These are phyloP conservation scores for Tuber calosporum DNA, from an alignment of 495 filamentous ascomycete species.

Conservation along the genomic window DNA sequence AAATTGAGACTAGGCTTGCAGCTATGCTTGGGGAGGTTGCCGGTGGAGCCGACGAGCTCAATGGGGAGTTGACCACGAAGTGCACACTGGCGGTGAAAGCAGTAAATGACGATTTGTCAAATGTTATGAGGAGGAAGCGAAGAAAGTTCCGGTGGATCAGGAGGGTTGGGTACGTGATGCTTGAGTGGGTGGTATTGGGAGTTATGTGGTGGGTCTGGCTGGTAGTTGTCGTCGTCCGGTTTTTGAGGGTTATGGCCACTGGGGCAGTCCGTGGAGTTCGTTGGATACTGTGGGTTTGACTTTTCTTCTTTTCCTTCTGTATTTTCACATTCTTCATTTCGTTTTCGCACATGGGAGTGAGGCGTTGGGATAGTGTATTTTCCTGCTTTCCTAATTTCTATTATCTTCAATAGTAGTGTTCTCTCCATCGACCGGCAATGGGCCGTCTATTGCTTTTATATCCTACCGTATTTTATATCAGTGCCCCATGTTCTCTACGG, in stretches of 20 bases:
- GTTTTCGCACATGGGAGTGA: slow-evolving; percentile 6
- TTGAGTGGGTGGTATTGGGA: slow-evolving; percentile 48
- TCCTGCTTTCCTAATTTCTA: neutral
- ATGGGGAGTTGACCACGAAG: slow-evolving; percentile 29
- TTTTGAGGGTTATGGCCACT: slow-evolving; percentile 32
- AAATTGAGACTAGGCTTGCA: slow-evolving; percentile 20
- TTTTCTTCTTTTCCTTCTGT: slow-evolving; percentile 8
- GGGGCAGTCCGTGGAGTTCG: slow-evolving; percentile 17
- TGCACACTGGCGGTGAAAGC: slow-evolving; percentile 36
- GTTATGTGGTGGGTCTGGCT: slow-evolving; percentile 50
- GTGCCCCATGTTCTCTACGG: neutral
- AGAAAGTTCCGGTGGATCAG: slow-evolving; percentile 36
- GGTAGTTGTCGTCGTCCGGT: slow-evolving; percentile 44
- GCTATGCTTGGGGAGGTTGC: slow-evolving; percentile 26
- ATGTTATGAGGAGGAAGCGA: slow-evolving; percentile 32
- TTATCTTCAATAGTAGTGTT: slow-evolving; percentile 3
- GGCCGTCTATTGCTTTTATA: slow-evolving; percentile 8
- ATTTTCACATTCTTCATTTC: slow-evolving; percentile 7
- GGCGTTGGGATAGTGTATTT: slow-evolving; percentile 10
- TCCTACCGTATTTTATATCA: neutral
- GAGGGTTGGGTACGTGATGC: slow-evolving; percentile 43
- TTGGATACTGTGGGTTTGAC: slow-evolving; percentile 45
- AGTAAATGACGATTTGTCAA: slow-evolving; percentile 32
- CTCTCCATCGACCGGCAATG: neutral
- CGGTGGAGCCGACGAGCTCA: slow-evolving; percentile 32